phyloP scores from a whole-genome alignment of 2,329 filamentous ascomycete genomes.

The Fonsecaea multimorphosa region DNA sequence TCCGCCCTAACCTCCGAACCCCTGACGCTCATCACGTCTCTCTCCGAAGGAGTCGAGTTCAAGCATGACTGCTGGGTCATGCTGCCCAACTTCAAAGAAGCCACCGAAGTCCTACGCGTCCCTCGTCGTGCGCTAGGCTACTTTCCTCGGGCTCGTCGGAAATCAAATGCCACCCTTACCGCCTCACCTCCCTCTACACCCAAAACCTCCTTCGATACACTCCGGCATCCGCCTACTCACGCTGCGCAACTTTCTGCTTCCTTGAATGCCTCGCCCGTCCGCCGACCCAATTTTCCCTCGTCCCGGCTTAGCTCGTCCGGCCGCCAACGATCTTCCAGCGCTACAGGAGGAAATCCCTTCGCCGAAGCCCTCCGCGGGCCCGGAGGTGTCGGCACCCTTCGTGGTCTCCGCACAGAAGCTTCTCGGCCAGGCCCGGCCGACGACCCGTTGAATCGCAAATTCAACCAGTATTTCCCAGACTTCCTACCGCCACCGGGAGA shows the following conservation, averaged over 20 bases:
- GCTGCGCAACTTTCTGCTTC: slow-evolving; percentile 42
- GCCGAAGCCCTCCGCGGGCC: slow-evolving; percentile 76
- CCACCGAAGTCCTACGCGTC: slow-evolving; percentile 85
- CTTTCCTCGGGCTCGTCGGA: slow-evolving; percentile 88
- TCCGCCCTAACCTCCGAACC: slow-evolving; percentile 25
- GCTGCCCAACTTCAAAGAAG: slow-evolving; percentile 71
- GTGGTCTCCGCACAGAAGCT: slow-evolving; percentile 65
- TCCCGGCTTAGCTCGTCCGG: slow-evolving; percentile 39
- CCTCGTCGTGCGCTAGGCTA: slow-evolving; percentile 82
- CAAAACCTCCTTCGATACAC: slow-evolving; percentile 40
- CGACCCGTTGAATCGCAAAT: slow-evolving; percentile 83
- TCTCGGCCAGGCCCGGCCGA: slow-evolving; percentile 71
- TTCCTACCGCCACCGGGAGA: slow-evolving; percentile 62
- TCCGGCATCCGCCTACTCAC: slow-evolving; percentile 41
- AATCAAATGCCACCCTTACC: slow-evolving; percentile 71
- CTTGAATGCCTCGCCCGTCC: slow-evolving; percentile 45
- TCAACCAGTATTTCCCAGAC: slow-evolving; percentile 80
- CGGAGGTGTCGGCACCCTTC: slow-evolving; percentile 85
- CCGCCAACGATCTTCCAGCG: slow-evolving; percentile 38
- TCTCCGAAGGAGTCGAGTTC: slow-evolving; percentile 68
- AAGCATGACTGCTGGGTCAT: slow-evolving; percentile 88
- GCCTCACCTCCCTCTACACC: slow-evolving; percentile 49
- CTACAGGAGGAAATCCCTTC: slow-evolving; percentile 45
- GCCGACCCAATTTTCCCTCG: slow-evolving; percentile 41
- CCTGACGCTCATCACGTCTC: slow-evolving; percentile 26